phyloP scores from a whole-genome alignment of 2,329 filamentous ascomycete genomes.

The Gaeumannomyces tritici region DNA sequence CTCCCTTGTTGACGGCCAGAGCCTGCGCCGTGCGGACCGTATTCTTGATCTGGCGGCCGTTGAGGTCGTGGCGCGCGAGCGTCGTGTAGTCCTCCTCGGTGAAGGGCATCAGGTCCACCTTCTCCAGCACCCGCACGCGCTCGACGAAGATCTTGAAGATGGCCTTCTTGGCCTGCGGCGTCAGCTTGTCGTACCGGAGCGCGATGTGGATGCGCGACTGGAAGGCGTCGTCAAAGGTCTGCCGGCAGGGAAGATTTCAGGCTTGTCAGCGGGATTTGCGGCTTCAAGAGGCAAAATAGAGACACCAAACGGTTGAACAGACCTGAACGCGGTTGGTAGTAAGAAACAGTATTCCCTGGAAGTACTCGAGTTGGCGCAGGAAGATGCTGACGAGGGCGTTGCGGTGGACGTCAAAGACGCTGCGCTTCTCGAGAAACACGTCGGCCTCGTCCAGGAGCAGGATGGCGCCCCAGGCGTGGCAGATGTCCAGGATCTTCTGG shows the following conservation, averaged over 20 bases:
- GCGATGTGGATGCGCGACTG: conserved; percentile 82
- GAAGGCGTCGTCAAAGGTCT: conserved; percentile 86
- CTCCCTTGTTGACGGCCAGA: conserved; percentile 65
- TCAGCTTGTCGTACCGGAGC: conserved; percentile 68
- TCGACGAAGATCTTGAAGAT: conserved; percentile 83
- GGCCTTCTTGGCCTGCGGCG: conserved; percentile 59
- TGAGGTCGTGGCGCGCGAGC: conserved; percentile 56
- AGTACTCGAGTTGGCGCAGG: conserved; percentile 78
- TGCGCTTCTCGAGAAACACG: conserved; percentile 74
- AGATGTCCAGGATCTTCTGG: conserved; percentile 77
- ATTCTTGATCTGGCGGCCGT: conserved; percentile 73
- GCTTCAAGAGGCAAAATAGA: too few relatives aligned
- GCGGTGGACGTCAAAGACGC: conserved; percentile 73
- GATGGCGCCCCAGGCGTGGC: conserved; percentile 78
- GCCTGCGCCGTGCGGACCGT: conserved; percentile 75
- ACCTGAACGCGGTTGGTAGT: conserved; percentile 78
- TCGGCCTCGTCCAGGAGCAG: conserved; percentile 80
- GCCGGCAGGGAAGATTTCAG: neutral
- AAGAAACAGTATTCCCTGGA: conserved; percentile 82
- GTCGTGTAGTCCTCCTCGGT: conserved; percentile 56
- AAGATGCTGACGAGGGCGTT: conserved; percentile 85
- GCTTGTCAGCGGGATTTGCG: neutral
- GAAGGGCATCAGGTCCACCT: conserved; percentile 50
- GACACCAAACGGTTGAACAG: conserved; percentile 9
- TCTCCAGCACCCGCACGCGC: conserved; percentile 57